phyloP scores from a whole-genome alignment of 2,329 filamentous ascomycete genomes.

The Berkeleyomyces basicola region DNA sequence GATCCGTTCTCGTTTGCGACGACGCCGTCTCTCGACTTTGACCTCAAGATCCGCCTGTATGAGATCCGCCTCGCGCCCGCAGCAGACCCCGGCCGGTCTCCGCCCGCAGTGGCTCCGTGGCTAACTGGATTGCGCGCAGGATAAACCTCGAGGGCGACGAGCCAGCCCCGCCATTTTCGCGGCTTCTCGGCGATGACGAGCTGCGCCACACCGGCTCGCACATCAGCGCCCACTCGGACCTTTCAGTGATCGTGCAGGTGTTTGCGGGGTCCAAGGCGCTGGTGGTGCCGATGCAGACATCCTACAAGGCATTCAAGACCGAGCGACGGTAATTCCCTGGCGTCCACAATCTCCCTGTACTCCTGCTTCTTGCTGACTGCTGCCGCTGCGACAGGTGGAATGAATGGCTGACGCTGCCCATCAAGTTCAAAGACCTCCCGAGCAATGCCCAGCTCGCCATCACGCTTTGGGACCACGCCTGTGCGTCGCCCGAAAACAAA shows the following conservation, averaged over 20 bases:
- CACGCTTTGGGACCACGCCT: constrained; percentile 64
- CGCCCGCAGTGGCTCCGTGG: background rate
- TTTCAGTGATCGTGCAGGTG: constrained; percentile 83
- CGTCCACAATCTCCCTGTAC: background rate
- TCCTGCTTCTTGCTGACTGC: background rate
- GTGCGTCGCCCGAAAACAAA: constrained; percentile 38
- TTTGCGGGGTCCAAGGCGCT: constrained; percentile 94
- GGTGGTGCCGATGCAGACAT: constrained; percentile 79
- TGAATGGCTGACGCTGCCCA: constrained; percentile 83
- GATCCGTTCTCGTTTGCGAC: constrained; percentile 93
- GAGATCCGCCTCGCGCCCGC: constrained; percentile 15
- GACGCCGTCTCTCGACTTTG: constrained; percentile 66
- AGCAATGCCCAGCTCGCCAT: constrained; percentile 72
- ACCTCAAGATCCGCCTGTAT: constrained; percentile 50
- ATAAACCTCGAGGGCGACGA: constrained; percentile 33
- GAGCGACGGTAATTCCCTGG: constrained; percentile 36
- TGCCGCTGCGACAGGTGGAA: constrained; percentile 50
- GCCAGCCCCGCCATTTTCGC: constrained; percentile 36
- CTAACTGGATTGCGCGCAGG: constrained; percentile 18
- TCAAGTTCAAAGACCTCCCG: constrained; percentile 69
- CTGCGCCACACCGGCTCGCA: constrained; percentile 80
- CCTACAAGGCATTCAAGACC: constrained; percentile 77
- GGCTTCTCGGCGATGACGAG: constrained; percentile 60
- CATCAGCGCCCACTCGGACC: constrained; percentile 62
- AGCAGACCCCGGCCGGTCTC: background rate